Conservation (phyloP, 257 asterid genomes). For the Penstemon davidsonii region DNA sequence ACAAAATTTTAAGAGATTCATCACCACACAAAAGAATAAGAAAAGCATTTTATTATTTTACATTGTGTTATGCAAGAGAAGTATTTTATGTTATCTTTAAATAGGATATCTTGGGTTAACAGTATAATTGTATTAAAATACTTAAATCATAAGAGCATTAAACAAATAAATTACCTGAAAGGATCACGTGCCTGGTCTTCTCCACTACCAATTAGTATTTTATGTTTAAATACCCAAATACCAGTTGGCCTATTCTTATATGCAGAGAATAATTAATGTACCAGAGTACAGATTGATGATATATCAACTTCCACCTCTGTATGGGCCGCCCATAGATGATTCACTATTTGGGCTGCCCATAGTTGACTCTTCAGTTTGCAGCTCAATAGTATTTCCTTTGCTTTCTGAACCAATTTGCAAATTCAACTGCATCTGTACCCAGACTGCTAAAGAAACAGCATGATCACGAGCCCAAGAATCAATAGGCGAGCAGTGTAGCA, state of each 20-base stretch:
- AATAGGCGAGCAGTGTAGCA: slow-evolving; percentile 59
- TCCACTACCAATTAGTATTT: too few species aligned
- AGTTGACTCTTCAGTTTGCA: slow-evolving; percentile 32
- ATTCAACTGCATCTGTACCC: slow-evolving; percentile 70
- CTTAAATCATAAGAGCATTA: too few species aligned
- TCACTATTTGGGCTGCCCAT: slow-evolving; percentile 26
- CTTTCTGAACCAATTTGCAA: slow-evolving; percentile 44
- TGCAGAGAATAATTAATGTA: slow-evolving; percentile 28
- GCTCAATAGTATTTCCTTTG: slow-evolving; percentile 27
- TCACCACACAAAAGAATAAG: too few species aligned
- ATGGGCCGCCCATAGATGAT: slow-evolving; percentile 26
- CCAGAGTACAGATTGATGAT: slow-evolving; percentile 28
- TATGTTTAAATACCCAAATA: neutral
- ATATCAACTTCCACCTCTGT: slow-evolving; percentile 43
- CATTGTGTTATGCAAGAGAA: too few species aligned
- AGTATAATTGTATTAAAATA: too few species aligned
- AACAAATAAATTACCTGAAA: too few species aligned
- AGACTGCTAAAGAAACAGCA: slow-evolving; percentile 69
- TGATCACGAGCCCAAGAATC: slow-evolving; percentile 86
- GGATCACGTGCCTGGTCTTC: too few species aligned
- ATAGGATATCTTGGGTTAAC: too few species aligned
- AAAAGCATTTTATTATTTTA: too few species aligned
- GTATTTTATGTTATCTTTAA: too few species aligned
- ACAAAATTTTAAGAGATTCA: too few species aligned
- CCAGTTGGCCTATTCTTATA: slow-evolving; percentile 29